These are phyloP conservation scores for Orbilia blumenaviensis DNA, from an alignment of 2,329 filamentous ascomycete species.

Conservation along the genomic window DNA sequence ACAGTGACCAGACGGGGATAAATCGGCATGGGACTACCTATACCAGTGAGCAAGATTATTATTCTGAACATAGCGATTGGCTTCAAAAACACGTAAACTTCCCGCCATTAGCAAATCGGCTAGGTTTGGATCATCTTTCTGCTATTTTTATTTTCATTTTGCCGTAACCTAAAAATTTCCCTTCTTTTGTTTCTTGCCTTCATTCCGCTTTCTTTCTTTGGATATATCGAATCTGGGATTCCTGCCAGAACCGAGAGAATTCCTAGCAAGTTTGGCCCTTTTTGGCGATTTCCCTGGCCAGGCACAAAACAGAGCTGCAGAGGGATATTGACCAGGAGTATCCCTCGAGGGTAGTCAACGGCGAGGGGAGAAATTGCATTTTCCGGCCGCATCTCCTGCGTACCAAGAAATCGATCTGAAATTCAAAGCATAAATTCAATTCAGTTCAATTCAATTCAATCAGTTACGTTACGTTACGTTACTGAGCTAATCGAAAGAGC, in stretches of 20 bases:
- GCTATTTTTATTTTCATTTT: neutral
- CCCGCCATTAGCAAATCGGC: constrained; percentile 9
- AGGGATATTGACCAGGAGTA: constrained; percentile 11
- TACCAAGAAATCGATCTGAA: neutral
- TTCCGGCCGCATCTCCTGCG: neutral
- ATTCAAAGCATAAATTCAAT: no score
- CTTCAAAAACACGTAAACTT: constrained; percentile 13
- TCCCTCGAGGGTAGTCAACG: neutral
- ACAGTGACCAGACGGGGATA: constrained; percentile 2
- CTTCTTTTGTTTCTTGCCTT: neutral
- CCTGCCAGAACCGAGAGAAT: constrained; percentile 32
- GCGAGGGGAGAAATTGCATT: constrained; percentile 10
- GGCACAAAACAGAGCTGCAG: no score
- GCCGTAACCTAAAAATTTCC: neutral
- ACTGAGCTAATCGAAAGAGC: neutral
- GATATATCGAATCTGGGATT: neutral
- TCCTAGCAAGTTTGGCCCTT: constrained; percentile 16
- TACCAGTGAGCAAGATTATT: constrained; percentile 6
- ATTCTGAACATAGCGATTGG: neutral
- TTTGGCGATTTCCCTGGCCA: constrained; percentile 23
- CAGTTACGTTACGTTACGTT: no score
- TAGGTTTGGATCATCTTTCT: neutral
- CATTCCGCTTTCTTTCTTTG: constrained; percentile 20
- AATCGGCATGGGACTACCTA: constrained; percentile 1
- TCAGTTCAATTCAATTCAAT: no score